Evolutionary conservation across 2,329 filamentous ascomycete genomes (phyloP).

Genomic region (Aspergillus neoniger): DNA sequence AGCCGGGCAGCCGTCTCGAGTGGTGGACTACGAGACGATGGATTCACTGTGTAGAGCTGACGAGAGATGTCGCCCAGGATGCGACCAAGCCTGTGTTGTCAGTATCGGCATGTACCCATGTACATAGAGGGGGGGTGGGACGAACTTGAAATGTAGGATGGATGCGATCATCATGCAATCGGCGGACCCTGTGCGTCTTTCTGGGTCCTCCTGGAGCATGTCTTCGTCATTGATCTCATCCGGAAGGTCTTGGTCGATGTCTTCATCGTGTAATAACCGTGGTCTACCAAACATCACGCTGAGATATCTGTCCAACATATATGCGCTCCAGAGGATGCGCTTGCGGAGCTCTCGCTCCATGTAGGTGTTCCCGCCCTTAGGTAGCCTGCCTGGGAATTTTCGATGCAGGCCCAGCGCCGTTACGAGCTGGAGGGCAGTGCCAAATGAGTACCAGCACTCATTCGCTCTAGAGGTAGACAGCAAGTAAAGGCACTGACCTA

Average conservation of each 20-base stretch:
- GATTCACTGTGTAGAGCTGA: slow-evolving; percentile 43
- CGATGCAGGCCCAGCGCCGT: slow-evolving; percentile 48
- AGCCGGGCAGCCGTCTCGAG: slow-evolving; percentile 38
- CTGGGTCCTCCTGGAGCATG: slow-evolving; percentile 49
- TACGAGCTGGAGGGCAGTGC: slow-evolving; percentile 57
- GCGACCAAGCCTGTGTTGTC: slow-evolving; percentile 48
- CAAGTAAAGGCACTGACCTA: slow-evolving; percentile 61
- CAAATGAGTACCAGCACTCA: slow-evolving; percentile 63
- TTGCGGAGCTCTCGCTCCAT: slow-evolving; percentile 55
- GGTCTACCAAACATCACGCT: slow-evolving; percentile 65
- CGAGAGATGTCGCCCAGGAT: slow-evolving; percentile 53
- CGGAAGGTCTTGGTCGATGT: slow-evolving; percentile 64
- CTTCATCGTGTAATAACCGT: slow-evolving; percentile 62
- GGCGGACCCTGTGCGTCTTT: slow-evolving; percentile 34
- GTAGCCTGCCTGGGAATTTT: slow-evolving; percentile 30
- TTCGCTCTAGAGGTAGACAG: slow-evolving; percentile 62
- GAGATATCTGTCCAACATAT: slow-evolving; percentile 64
- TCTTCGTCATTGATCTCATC: slow-evolving; percentile 59
- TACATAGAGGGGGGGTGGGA: neutral
- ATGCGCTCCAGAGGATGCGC: slow-evolving; percentile 64
- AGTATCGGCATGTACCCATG: neutral
- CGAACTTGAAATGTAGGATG: slow-evolving; percentile 40
- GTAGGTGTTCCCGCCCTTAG: slow-evolving; percentile 32
- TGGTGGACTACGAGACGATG: slow-evolving; percentile 31
- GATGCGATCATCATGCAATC: slow-evolving; percentile 46